Evolutionary conservation across 148 eudicot species (phyloP).

Genomic region (Rhododendron henanense): DNA sequence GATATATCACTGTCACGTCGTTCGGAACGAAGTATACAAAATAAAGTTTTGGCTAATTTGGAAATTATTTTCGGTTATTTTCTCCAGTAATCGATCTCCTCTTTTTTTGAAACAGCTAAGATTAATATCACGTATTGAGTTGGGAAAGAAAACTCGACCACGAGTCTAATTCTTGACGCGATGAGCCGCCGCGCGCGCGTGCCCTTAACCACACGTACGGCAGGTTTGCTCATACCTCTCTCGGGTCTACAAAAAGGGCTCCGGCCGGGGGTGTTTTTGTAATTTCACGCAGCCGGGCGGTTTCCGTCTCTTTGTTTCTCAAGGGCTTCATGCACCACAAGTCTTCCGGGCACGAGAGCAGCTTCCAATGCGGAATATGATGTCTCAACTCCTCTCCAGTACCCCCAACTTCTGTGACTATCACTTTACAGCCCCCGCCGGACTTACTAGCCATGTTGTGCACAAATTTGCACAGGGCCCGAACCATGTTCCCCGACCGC

Average conservation of each 20-base stretch:
- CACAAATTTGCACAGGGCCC: slow-evolving; percentile 22
- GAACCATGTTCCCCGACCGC: slow-evolving; percentile 20
- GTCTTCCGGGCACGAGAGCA: slow-evolving; percentile 29
- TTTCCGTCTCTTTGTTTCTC: slow-evolving; percentile 10
- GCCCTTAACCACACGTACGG: neutral
- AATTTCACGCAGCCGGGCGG: slow-evolving; percentile 13
- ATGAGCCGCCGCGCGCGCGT: neutral
- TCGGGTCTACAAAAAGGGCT: slow-evolving; percentile 33
- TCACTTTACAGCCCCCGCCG: slow-evolving; percentile 16
- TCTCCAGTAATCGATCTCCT: neutral
- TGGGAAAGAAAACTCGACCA: too few relatives aligned
- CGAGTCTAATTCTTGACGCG: neutral
- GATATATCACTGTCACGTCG: neutral
- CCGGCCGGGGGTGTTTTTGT: slow-evolving; percentile 11
- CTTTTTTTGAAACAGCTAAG: too few relatives aligned
- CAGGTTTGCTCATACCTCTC: slow-evolving; percentile 23
- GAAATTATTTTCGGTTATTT: neutral
- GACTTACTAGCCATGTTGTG: slow-evolving; percentile 26
- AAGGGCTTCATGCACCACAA: slow-evolving; percentile 35
- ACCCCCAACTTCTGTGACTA: slow-evolving; percentile 30
- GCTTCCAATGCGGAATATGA: slow-evolving; percentile 30
- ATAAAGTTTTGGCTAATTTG: neutral
- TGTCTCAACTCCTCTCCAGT: slow-evolving; percentile 13
- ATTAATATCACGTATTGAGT: neutral
- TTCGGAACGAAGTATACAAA: neutral